Evolutionary conservation across 495 filamentous ascomycete species (phyloP).

Genomic region (Chlorociboria aeruginascens): DNA sequence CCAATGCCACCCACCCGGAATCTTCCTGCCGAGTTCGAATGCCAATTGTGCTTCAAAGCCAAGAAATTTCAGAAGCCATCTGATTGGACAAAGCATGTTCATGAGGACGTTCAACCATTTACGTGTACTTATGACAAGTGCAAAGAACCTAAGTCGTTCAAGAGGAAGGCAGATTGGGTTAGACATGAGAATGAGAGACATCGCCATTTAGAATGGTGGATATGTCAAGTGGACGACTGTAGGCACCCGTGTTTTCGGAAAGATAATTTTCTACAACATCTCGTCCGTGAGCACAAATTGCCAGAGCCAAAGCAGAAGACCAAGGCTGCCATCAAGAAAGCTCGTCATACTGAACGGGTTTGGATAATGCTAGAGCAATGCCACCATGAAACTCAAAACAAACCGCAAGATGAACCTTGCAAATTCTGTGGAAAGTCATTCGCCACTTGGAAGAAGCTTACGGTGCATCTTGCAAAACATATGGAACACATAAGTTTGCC

Average conservation of each 20-base stretch:
- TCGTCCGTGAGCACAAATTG: constrained; percentile 87
- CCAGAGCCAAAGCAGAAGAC: constrained; percentile 61
- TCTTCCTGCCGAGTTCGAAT: constrained; percentile 87
- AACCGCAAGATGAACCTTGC: constrained; percentile 71
- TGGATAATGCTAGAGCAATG: constrained; percentile 74
- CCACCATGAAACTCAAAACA: constrained; percentile 52
- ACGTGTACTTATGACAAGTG: constrained; percentile 86
- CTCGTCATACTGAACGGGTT: constrained; percentile 40
- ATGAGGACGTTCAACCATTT: constrained; percentile 91
- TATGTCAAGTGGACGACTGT: constrained; percentile 71
- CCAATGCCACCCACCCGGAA: constrained; percentile 68
- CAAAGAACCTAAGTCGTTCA: constrained; percentile 85
- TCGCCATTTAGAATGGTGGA: constrained; percentile 88
- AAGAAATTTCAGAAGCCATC: constrained; percentile 92
- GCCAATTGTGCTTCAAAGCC: constrained; percentile 76
- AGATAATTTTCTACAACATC: constrained; percentile 92
- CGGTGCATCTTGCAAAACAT: constrained; percentile 88
- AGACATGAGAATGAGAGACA: constrained; percentile 92
- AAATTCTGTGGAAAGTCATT: constrained; percentile 80
- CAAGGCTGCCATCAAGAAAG: constrained; percentile 42
- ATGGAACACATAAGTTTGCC: constrained; percentile 92
- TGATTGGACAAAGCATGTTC: constrained; percentile 96
- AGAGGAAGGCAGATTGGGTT: constrained; percentile 96
- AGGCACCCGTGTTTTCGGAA: constrained; percentile 78
- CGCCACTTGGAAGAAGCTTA: constrained; percentile 86